Evolutionary conservation across 2,329 filamentous ascomycete genomes (phyloP).

Genomic region (Myotisia sp.): DNA sequence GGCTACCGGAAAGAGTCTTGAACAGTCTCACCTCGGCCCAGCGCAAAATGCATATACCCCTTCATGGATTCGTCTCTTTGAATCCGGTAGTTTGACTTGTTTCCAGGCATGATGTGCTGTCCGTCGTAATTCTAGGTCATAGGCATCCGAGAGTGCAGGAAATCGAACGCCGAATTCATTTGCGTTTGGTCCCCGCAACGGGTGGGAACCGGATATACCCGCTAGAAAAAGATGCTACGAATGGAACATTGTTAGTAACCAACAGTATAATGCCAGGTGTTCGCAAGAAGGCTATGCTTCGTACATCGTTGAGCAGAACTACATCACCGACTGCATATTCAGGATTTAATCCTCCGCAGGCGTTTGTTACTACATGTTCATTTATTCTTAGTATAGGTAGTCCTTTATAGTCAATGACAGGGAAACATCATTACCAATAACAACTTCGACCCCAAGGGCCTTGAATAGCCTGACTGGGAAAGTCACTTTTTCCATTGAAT

Average conservation of each 20-base stretch:
- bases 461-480: conserved; percentile 53
- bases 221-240: conserved; percentile 48
- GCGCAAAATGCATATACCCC: conserved; percentile 52
- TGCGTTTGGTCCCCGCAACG: conserved; percentile 47
- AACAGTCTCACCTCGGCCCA: conserved; percentile 40
- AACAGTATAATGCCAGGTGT: not conserved
- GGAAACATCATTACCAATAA: conserved; percentile 36
- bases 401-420: not conserved
- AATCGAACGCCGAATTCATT: conserved; percentile 51
- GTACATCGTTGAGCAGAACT: conserved; percentile 49
- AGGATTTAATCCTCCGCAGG: conserved; percentile 51
- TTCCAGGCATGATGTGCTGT: conserved; percentile 45
- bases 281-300: too few relatives aligned
- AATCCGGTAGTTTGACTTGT: conserved; percentile 32
- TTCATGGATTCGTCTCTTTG: conserved; percentile 43
- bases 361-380: conserved; percentile 44
- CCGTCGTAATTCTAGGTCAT: conserved; percentile 47
- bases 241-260: conserved; percentile 12
- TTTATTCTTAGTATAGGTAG: conserved; percentile 2
- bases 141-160: conserved; percentile 50
- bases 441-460: conserved; percentile 44
- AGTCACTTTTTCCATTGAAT: conserved; percentile 47
- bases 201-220: conserved; percentile 47
- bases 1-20: not conserved
- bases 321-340: conserved; percentile 51